These are phyloP conservation scores for Physaria fendleri DNA, from an alignment of 345 rosid genomes.

Conservation along the genomic window DNA sequence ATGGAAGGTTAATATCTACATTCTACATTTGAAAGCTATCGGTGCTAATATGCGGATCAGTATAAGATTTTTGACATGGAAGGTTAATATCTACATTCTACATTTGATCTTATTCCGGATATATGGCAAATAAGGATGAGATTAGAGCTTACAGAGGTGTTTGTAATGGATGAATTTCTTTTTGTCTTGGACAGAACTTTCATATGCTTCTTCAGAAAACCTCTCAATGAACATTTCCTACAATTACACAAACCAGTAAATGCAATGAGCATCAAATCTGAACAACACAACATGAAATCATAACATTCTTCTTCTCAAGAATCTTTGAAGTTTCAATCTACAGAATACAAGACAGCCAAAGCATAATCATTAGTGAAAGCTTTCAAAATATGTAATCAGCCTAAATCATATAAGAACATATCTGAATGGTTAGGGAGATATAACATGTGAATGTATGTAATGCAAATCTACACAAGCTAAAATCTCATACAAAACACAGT, in stretches of 20 bases:
- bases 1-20: not conserved
- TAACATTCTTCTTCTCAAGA: not conserved
- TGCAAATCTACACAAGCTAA: not conserved
- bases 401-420: not conserved
- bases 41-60: too few species aligned
- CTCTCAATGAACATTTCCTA: slow-evolving; percentile 71
- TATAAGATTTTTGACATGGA: not conserved
- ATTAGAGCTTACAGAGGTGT: slow-evolving; percentile 48
- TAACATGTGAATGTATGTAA: not conserved
- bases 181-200: slow-evolving; percentile 38
- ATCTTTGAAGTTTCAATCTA: not conserved
- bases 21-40: too few species aligned
- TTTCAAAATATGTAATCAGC: not conserved
- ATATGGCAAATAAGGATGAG: not conserved
- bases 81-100: not conserved
- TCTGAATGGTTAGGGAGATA: not conserved
- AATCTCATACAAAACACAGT: not conserved
- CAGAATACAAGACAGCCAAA: not conserved
- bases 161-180: slow-evolving; percentile 65
- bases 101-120: not conserved
- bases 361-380: not conserved
- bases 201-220: slow-evolving; percentile 60
- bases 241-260: slow-evolving; percentile 12
- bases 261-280: not conserved
- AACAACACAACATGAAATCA: not conserved